Evolutionary conservation across 73 alveolate species (phyloP).

Genomic region (Uronychia setigera): DNA sequence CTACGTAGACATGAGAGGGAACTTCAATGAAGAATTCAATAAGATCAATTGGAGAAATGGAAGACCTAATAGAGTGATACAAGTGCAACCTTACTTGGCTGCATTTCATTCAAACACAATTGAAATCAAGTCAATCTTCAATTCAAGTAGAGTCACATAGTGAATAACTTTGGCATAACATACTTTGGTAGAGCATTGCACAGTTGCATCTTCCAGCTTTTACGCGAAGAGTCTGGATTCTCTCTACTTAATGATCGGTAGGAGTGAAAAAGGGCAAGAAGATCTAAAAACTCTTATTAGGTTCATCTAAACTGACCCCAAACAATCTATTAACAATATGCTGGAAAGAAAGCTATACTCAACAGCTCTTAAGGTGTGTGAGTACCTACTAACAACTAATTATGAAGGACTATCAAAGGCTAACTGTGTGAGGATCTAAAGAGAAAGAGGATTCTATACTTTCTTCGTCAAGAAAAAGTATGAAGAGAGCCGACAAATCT

Average conservation of each 20-base stretch:
- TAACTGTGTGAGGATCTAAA: constrained; percentile 24
- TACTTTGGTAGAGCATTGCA: constrained; percentile 5
- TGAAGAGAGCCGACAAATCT: constrained; percentile 28
- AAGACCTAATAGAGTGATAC: constrained; percentile 27
- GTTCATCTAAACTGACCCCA: constrained; percentile 41
- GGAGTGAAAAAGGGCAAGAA: constrained; percentile 21
- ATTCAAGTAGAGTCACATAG: constrained; percentile 58
- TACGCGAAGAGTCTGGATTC: constrained; percentile 28
- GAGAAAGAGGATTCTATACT: constrained; percentile 48
- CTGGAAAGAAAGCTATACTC: constrained; percentile 55
- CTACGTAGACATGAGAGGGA: constrained; percentile 41
- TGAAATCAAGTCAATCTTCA: constrained; percentile 53
- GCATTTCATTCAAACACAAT: constrained; percentile 39
- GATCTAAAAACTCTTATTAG: constrained; percentile 10
- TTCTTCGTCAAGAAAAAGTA: constrained; percentile 31
- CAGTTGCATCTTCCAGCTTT: constrained; percentile 30
- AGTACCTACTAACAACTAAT: constrained; percentile 40
- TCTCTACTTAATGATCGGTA: constrained; percentile 9
- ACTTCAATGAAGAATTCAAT: constrained; percentile 45
- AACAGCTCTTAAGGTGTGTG: constrained; percentile 58
- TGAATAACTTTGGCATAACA: constrained; percentile 23
- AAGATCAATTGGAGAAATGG: constrained; percentile 58
- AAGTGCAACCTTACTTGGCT: constrained; percentile 47
- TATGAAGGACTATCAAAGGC: constrained; percentile 40
- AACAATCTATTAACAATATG: constrained; percentile 24